phyloP scores from a whole-genome alignment of 179 eudicot species.

The Monotropa hypopitys region DNA sequence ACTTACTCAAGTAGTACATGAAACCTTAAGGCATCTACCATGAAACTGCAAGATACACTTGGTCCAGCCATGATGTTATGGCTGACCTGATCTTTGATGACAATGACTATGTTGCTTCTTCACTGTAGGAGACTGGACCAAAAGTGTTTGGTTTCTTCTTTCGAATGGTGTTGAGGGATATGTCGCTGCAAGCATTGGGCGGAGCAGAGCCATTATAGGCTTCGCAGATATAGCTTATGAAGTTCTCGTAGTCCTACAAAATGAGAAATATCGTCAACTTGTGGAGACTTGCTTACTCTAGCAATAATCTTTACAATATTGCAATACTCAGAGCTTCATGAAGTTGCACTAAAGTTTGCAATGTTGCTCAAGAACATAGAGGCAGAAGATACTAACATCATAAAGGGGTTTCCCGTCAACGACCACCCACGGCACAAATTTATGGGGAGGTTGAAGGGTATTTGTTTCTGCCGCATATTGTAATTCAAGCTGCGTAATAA shows the following conservation, averaged over 20 bases:
- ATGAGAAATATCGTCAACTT: background rate
- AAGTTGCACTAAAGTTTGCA: background rate
- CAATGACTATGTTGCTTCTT: conserved; percentile 12
- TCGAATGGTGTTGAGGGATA: conserved; percentile 12
- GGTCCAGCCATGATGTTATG: conserved; percentile 18
- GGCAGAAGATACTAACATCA: conserved; percentile 33
- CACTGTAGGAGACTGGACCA: conserved; percentile 18
- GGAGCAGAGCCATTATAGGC: conserved; percentile 52
- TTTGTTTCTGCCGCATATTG: conserved; percentile 57
- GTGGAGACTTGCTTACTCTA: background rate
- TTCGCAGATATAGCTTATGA: conserved; percentile 51
- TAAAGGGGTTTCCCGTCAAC: conserved; percentile 74
- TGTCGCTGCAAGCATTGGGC: conserved; percentile 46
- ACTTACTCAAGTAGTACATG: background rate
- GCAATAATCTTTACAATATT: background rate
- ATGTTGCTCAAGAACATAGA: background rate
- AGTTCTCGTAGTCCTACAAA: conserved; percentile 49
- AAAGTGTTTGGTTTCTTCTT: conserved; percentile 14
- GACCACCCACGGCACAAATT: conserved; percentile 84
- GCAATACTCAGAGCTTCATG: background rate
- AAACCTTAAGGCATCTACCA: background rate
- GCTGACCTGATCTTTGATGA: conserved; percentile 18
- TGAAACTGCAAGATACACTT: conserved; percentile 4
- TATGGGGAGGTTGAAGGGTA: conserved; percentile 65
- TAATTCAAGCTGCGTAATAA: conserved; percentile 57